Evolutionary conservation across 768 basidiomycete species (phyloP).

Genomic region (Xerocomellus dryophilus): DNA sequence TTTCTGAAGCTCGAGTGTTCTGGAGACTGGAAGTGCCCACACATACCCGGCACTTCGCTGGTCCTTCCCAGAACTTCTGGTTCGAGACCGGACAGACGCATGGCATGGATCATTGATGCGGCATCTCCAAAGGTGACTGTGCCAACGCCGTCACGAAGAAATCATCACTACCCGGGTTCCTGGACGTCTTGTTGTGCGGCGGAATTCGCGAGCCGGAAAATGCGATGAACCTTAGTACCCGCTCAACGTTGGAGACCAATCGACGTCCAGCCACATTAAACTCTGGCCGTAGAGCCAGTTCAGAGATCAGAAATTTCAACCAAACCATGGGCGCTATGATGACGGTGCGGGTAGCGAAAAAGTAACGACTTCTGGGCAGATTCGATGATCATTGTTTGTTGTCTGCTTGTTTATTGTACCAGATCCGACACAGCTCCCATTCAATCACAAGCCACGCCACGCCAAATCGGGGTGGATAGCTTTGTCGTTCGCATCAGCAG

Average conservation of each 20-base stretch:
- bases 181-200: background rate
- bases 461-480: slow-evolving; percentile 8
- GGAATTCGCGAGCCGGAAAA: background rate
- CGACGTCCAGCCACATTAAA: background rate
- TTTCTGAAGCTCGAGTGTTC: background rate
- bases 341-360: background rate
- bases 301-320: background rate
- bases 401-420: background rate
- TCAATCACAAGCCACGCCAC: background rate
- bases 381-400: background rate
- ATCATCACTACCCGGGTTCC: background rate
- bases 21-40: too few species aligned
- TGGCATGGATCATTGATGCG: too few species aligned
- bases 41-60: too few species aligned
- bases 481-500: background rate
- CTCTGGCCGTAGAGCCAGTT: background rate
- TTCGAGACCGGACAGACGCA: background rate
- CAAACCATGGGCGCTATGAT: slow-evolving; percentile 1
- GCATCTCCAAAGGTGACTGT: background rate
- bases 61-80: too few species aligned
- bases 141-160: background rate
- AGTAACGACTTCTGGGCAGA: background rate
- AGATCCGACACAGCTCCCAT: slow-evolving; percentile 4
- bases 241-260: background rate
- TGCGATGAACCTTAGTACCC: background rate